phyloP scores from a whole-genome alignment of 345 rosid genomes.

The Eucalyptus curtisii region DNA sequence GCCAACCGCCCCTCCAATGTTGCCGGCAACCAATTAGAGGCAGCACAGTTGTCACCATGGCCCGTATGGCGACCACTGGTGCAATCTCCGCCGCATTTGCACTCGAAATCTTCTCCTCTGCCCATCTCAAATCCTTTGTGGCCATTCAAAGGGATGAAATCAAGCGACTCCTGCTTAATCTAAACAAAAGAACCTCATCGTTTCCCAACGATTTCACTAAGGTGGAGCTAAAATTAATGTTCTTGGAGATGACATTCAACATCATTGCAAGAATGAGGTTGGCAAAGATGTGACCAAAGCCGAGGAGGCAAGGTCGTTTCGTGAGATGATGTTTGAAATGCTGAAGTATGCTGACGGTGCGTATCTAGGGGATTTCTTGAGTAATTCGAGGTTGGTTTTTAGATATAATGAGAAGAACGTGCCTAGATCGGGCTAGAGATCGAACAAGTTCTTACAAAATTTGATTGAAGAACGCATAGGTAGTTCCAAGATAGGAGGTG shows the following conservation, averaged over 20 bases:
- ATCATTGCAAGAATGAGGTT: neutral
- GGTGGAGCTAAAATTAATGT: constrained; percentile 2
- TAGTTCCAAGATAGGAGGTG: neutral
- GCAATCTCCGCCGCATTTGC: constrained; percentile 24
- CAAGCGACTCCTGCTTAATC: neutral
- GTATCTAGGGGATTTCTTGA: constrained; percentile 20
- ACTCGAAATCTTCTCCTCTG: constrained; percentile 20
- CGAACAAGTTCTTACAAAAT: constrained; percentile 19
- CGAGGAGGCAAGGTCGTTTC: constrained; percentile 12
- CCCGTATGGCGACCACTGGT: constrained; percentile 37
- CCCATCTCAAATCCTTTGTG: neutral
- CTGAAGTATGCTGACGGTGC: constrained; percentile 5
- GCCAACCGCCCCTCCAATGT: too few species aligned
- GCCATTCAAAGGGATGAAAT: constrained; percentile 18
- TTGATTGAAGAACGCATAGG: constrained; percentile 10
- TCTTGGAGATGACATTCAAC: constrained; percentile 2
- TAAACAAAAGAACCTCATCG: neutral
- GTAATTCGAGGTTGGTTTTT: constrained; percentile 11
- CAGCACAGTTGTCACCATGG: constrained; percentile 1
- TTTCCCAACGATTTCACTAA: neutral
- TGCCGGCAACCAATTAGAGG: too few species aligned
- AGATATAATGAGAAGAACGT: neutral
- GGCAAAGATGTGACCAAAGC: constrained; percentile 1
- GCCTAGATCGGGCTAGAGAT: neutral
- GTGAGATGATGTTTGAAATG: constrained; percentile 4